Evolutionary conservation across 257 asterid species (phyloP), one percentile per base, ranked within the genome.

Genomic region (Nicotiana undulata): DNA sequence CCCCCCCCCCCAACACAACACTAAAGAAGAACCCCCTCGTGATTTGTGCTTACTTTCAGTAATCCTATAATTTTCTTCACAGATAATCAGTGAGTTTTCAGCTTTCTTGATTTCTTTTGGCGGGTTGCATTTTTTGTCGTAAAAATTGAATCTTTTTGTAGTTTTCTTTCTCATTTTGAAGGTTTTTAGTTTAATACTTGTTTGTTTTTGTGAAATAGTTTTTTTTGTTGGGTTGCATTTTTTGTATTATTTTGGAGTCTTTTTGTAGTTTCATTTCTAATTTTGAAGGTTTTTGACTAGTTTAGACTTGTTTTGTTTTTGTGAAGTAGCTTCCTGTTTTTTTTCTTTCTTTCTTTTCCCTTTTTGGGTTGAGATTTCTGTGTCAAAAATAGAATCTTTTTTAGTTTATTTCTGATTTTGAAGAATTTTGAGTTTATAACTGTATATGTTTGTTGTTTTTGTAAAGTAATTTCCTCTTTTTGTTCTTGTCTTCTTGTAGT

Each of bases 31-130:
- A 44, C 10, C 13, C 29, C 82, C 88, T 87, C 86, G 81, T 88
- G 87, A 84, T 80, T 86, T 29, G 83, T 80, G 87, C 80, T 83
- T 82, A 85, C 80, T 91, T 85, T 86, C 90, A 67, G 34, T 74
- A 44, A 22, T 20, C 18, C 60, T 22, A 4, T 10, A 63, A 49
- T 15, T 53, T 64, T 79, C 49, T 79, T 15, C 76, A 51, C 76
- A 28, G 63, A 86, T 22, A 74, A 72, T 81, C 63, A 53, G 92
- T 85, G 83, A 84, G 88, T 82, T 34, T 6, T 26, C 77, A 61
- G n/a, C 44, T 85, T 9, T 5, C 26, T 72, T 63, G 17, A 18
- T 26, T 26, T 79, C 18, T 9, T 5, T 29, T 28, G 75, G 76
- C 75, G 83, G 52, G 67, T 22, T 22, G 64, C 29, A n/a, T 61